Base-by-base conservation (phyloP, 2,329 filamentous ascomycete species). In the Exserohilum rostratum region DNA sequence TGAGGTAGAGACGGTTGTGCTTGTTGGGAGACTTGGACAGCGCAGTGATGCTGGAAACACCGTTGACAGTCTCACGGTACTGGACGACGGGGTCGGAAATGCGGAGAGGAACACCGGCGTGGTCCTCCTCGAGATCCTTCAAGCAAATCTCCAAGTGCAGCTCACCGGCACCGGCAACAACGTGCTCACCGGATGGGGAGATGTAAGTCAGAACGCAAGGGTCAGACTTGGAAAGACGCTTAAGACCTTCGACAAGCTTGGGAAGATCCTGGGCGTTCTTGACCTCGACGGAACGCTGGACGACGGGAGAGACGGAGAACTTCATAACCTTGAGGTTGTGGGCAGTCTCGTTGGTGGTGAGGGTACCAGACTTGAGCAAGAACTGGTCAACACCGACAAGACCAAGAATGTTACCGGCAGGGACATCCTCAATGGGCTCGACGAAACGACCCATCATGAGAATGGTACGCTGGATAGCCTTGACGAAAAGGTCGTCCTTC, bases 321-420 rank as follows among this genome's bases (percentile, higher is more conserved):
- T 97, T 98, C 95, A 99, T 99, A 83, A 99, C 95, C 90, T 98
- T 98, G 76, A 99, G 84, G 89, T 99, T 99, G 90, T 99, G 95
- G 78, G 95, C 93, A 67, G 91, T 96, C 70, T 99, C 95, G 78
- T 86, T 88, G 78, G 93, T 98, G 82, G 93, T 96, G 74, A 99
- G 90, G 76, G 95, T 99, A 90, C 95, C 95, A 79, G 95, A 98
- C 90, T 99, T 99, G 85, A 99, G 92, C 86, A 99, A 86, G 91
- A 98, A 99, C 88, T 99, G 95, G 80, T 99, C 95, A 73, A 99
- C 91, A 89, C 95, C 95, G 77, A 99, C 95, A 75, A 99, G 87
- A 87, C 95, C 95, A 75, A 97, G 89, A 85, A 99, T 98, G 90
- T 99, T 99, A 88, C 95, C 95, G 70, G 95, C 93, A 72, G 95